Percentiles rank a stretch among this genome's conserved stretches.
Evolutionary conservation across 192 early-diverging fungal species (phyloP).

Genomic region (Rhizoclosmatium globosum): DNA sequence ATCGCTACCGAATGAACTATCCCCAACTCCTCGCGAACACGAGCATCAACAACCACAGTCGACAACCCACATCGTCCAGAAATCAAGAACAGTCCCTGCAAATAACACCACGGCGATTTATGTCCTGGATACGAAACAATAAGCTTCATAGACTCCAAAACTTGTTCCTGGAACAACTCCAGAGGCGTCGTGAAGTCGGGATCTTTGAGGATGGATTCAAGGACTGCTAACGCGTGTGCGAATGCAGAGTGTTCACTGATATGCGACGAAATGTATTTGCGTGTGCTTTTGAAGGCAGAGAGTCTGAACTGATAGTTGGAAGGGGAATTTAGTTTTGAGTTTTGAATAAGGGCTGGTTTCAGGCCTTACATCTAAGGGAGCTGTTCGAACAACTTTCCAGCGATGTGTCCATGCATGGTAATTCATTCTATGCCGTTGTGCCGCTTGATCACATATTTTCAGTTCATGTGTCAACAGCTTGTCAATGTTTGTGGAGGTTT

Average conservation of each 20-base stretch:
- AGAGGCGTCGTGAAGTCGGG: background rate
- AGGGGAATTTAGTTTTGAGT: background rate
- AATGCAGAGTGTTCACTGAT: slow-evolving; percentile 32
- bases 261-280: slow-evolving; percentile 16
- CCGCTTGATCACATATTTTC: slow-evolving; percentile 23
- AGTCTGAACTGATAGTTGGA: slow-evolving; percentile 12
- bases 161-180: background rate
- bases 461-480: slow-evolving; percentile 2
- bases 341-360: background rate
- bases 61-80: background rate
- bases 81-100: slow-evolving; percentile 31
- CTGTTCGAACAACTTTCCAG: slow-evolving; percentile 22
- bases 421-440: slow-evolving; percentile 33
- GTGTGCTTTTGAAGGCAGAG: slow-evolving; percentile 1
- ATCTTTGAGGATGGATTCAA: slow-evolving; percentile 21
- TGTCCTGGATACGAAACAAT: slow-evolving; percentile 36
- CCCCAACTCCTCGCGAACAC: background rate
- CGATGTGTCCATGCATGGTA: slow-evolving; percentile 39
- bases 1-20: background rate
- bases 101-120: slow-evolving; percentile 38
- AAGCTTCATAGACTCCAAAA: slow-evolving; percentile 6
- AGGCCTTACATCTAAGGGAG: slow-evolving; percentile 7
- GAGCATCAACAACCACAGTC: background rate
- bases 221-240: slow-evolving; percentile 26
- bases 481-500: background rate